Conservation (phyloP, 371 early-diverging fungal genomes). For the Mortierella sp. region DNA sequence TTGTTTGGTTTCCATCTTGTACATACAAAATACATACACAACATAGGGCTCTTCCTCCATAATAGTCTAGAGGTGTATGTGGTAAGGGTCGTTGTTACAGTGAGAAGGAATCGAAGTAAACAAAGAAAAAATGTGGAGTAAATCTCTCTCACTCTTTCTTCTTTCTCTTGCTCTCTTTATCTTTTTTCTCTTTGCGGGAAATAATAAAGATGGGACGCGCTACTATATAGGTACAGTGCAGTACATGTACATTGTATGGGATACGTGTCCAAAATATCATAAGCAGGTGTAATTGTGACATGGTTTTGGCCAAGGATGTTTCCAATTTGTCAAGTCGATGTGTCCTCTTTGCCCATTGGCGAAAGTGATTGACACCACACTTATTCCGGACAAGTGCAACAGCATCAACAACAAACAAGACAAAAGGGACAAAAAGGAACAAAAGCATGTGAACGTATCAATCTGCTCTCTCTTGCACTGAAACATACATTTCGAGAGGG, state of each 20-base stretch:
- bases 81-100: not conserved
- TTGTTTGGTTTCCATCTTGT: not conserved
- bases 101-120: not conserved
- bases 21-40: not conserved
- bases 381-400: not conserved
- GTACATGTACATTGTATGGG: too few relatives aligned
- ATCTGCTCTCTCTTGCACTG: not conserved
- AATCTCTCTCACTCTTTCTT: not conserved
- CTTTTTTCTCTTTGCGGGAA: too few relatives aligned
- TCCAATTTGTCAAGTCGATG: not conserved
- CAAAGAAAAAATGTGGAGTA: not conserved
- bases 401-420: not conserved
- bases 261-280: too few relatives aligned
- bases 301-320: too few relatives aligned
- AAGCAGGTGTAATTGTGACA: too few relatives aligned
- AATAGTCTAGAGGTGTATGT: not conserved
- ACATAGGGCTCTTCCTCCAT: slow-evolving; percentile 6
- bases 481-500: slow-evolving; percentile 9
- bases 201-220: too few relatives aligned
- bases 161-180: too few relatives aligned
- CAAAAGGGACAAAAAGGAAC: not conserved
- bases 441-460: slow-evolving; percentile 23
- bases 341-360: not conserved
- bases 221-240: too few relatives aligned
- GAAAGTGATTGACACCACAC: not conserved